Conservation (phyloP, 805 yeast genomes). For the Candida ulmi region DNA sequence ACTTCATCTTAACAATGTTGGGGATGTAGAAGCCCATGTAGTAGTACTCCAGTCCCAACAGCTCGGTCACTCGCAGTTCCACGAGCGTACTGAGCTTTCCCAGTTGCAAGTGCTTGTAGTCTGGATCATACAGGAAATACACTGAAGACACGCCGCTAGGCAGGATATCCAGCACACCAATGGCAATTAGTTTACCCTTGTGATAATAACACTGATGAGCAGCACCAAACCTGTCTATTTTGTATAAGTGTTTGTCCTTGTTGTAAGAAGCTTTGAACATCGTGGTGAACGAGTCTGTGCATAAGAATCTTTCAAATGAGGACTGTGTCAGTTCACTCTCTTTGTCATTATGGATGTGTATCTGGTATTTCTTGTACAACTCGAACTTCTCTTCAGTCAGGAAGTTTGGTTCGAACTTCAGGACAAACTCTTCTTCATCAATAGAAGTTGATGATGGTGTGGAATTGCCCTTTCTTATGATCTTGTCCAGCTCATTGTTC, state of each 20-base stretch:
- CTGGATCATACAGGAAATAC: constrained; percentile 87
- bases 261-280: constrained; percentile 5
- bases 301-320: constrained; percentile 61
- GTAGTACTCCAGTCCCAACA: constrained; percentile 44
- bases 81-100: constrained; percentile 76
- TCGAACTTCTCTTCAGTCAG: constrained; percentile 55
- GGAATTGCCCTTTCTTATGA: constrained; percentile 30
- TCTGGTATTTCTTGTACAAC: constrained; percentile 65
- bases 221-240: constrained; percentile 43
- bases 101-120: constrained; percentile 56
- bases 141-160: constrained; percentile 78
- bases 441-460: no score
- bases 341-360: constrained; percentile 59
- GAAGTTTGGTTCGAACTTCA: constrained; percentile 47
- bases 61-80: constrained; percentile 53
- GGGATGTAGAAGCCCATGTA: constrained; percentile 78
- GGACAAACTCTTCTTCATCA: constrained; percentile 26
- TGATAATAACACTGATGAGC: constrained; percentile 75
- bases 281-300: constrained; percentile 55
- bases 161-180: constrained; percentile 71
- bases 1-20: constrained; percentile 77
- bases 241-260: background rate
- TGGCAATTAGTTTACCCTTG: constrained; percentile 58
- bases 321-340: constrained; percentile 38
- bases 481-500: constrained; percentile 27